These are phyloP conservation scores for Filosporella fistucella DNA, from an alignment of 495 filamentous ascomycete species.

Conservation along the genomic window DNA sequence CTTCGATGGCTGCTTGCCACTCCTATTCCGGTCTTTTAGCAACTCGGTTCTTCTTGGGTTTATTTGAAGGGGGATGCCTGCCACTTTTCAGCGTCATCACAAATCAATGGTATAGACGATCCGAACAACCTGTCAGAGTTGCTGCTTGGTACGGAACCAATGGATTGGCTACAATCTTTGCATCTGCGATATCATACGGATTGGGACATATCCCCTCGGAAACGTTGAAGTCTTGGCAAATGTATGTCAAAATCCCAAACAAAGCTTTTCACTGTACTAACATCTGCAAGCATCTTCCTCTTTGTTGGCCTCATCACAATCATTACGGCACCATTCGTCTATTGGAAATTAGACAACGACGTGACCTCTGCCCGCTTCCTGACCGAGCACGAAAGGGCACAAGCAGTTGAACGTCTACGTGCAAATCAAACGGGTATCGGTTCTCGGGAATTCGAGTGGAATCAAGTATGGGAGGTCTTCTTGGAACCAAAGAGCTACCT, in stretches of 20 bases:
- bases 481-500: slow-evolving; percentile 44
- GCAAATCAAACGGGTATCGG: slow-evolving; percentile 55
- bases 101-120: slow-evolving; percentile 57
- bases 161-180: slow-evolving; percentile 58
- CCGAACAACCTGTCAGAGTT: slow-evolving; percentile 57
- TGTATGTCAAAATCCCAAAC: slow-evolving; percentile 33
- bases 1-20: slow-evolving; percentile 48
- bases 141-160: slow-evolving; percentile 64
- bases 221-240: slow-evolving; percentile 55
- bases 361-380: slow-evolving; percentile 50
- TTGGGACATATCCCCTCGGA: slow-evolving; percentile 50
- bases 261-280: neutral
- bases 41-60: slow-evolving; percentile 55
- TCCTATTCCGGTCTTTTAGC: slow-evolving; percentile 46
- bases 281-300: slow-evolving; percentile 57
- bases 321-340: slow-evolving; percentile 42
- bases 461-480: slow-evolving; percentile 35
- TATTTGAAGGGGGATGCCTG: slow-evolving; percentile 59
- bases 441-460: slow-evolving; percentile 46
- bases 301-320: slow-evolving; percentile 55
- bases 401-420: slow-evolving; percentile 39
- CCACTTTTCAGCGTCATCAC: slow-evolving; percentile 57
- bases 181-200: slow-evolving; percentile 56
- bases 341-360: slow-evolving; percentile 47
- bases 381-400: slow-evolving; percentile 38